phyloP scores from a whole-genome alignment of 1,284 basidiomycete species.

The Rhizopogon parksii region DNA sequence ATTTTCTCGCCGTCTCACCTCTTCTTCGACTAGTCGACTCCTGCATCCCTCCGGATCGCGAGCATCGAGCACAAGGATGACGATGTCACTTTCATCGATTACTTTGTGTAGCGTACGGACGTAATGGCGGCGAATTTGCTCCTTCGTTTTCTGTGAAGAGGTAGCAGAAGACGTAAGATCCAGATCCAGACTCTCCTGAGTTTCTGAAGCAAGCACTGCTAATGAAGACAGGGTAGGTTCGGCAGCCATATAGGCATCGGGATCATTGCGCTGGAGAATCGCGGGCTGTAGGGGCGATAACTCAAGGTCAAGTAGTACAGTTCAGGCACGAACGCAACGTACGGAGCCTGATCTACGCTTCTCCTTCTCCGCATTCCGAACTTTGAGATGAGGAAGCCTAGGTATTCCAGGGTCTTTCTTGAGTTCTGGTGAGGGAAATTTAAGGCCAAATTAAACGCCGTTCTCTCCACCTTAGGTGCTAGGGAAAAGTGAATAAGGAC shows the following conservation, averaged over 20 bases:
- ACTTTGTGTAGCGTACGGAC: slow-evolving; percentile 82
- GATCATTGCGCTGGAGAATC: slow-evolving; percentile 30
- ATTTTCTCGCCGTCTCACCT: slow-evolving; percentile 74
- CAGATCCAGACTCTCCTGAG: slow-evolving; percentile 27
- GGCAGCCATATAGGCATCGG: slow-evolving; percentile 63
- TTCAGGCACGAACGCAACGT: slow-evolving; percentile 11
- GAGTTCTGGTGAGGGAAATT: slow-evolving; percentile 41
- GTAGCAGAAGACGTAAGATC: slow-evolving; percentile 28
- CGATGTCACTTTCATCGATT: slow-evolving; percentile 87
- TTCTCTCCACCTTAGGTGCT: neutral
- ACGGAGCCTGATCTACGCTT: slow-evolving; percentile 40
- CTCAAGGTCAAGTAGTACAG: neutral
- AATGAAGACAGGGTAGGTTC: slow-evolving; percentile 63
- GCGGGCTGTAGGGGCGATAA: slow-evolving; percentile 12
- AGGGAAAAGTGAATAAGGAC: slow-evolving; percentile 9
- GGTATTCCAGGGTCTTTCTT: slow-evolving; percentile 83
- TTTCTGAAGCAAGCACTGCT: slow-evolving; percentile 37
- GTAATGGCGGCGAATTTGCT: slow-evolving; percentile 63
- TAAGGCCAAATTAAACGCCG: neutral
- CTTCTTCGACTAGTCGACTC: slow-evolving; percentile 83
- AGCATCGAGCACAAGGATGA: slow-evolving; percentile 85
- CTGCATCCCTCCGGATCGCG: slow-evolving; percentile 88
- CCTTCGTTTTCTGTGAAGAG: slow-evolving; percentile 47
- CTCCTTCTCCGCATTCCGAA: slow-evolving; percentile 50
- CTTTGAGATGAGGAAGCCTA: slow-evolving; percentile 63